Percentiles rank a stretch among this genome's conserved stretches.
phyloP scores from a whole-genome alignment of 495 filamentous ascomycete genomes.

The Pseudomonodictys pantanalensis region DNA sequence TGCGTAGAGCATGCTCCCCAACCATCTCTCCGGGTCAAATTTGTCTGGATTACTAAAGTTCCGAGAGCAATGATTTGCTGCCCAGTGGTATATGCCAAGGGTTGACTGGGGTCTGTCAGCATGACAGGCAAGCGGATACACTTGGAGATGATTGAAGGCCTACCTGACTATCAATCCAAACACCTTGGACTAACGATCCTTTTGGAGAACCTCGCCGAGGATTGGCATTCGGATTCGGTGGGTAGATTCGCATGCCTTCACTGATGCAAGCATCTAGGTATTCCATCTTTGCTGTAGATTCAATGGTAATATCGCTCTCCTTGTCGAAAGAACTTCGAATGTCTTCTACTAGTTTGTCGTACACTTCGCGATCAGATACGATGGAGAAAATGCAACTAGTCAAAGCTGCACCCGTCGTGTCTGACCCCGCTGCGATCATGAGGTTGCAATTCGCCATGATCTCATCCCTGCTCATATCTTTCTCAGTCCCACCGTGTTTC shows the following conservation, averaged over 20 bases:
- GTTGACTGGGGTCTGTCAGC: too few relatives aligned
- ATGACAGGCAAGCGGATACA: too few relatives aligned
- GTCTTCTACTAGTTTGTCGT: neutral
- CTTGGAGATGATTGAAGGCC: too few relatives aligned
- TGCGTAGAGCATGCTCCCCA: neutral
- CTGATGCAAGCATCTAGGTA: conserved; percentile 47
- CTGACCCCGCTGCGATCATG: conserved; percentile 43
- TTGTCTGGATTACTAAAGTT: too few relatives aligned
- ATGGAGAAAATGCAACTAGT: neutral
- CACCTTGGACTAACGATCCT: neutral
- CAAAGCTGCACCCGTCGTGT: neutral
- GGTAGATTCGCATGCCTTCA: conserved; percentile 52
- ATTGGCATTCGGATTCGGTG: conserved; percentile 42
- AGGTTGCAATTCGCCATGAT: conserved; percentile 38
- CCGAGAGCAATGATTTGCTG: too few relatives aligned
- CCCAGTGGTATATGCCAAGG: too few relatives aligned
- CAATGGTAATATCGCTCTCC: conserved; percentile 20
- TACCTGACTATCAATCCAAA: neutral
- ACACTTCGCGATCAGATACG: neutral
- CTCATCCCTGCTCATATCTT: conserved; percentile 31
- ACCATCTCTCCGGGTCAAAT: too few relatives aligned
- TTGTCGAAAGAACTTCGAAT: neutral
- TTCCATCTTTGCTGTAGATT: conserved; percentile 36
- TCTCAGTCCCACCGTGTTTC: conserved; percentile 3
- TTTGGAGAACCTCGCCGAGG: neutral